Evolutionary conservation across 805 yeast genomes (phyloP).

Genomic region (Pichia cabralensis): DNA sequence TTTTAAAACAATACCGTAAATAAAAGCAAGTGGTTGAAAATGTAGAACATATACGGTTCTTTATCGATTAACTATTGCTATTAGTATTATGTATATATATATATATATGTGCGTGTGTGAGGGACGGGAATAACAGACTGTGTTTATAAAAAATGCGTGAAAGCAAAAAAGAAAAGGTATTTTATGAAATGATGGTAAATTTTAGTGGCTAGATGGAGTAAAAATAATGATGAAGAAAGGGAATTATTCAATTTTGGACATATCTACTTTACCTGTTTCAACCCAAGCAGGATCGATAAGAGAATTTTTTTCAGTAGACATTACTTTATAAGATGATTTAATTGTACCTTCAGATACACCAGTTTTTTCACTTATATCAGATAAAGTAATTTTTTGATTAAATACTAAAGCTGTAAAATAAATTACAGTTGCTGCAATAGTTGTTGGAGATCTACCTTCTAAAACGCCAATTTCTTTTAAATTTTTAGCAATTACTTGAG

Average conservation of each 20-base stretch:
- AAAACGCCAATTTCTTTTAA: slow-evolving; percentile 88
- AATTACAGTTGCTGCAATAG: slow-evolving; percentile 95
- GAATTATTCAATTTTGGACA: slow-evolving; percentile 15
- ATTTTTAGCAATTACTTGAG: slow-evolving; percentile 83
- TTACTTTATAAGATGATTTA: slow-evolving; percentile 77
- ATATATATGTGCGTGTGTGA: too few relatives aligned
- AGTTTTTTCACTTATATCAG: slow-evolving; percentile 79
- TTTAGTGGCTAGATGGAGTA: too few relatives aligned
- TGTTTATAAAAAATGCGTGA: too few relatives aligned
- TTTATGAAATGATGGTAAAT: too few relatives aligned
- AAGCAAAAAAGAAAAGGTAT: too few relatives aligned
- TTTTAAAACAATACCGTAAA: too few relatives aligned
- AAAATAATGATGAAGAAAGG: too few relatives aligned
- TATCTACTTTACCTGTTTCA: slow-evolving; percentile 50
- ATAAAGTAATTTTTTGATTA: slow-evolving; percentile 63
- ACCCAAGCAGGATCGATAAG: slow-evolving; percentile 75
- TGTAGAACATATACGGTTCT: too few relatives aligned
- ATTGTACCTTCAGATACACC: slow-evolving; percentile 98
- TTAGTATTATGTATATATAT: too few relatives aligned
- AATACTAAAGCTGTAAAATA: slow-evolving; percentile 91
- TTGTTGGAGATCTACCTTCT: slow-evolving; percentile 94
- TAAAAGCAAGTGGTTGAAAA: too few relatives aligned
- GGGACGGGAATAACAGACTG: too few relatives aligned
- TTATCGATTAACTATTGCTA: too few relatives aligned
- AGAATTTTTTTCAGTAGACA: slow-evolving; percentile 62